These are phyloP conservation scores for Sclerotinia sclerotiorum DNA, from an alignment of 2,329 filamentous ascomycete genomes.

Conservation along the genomic window DNA sequence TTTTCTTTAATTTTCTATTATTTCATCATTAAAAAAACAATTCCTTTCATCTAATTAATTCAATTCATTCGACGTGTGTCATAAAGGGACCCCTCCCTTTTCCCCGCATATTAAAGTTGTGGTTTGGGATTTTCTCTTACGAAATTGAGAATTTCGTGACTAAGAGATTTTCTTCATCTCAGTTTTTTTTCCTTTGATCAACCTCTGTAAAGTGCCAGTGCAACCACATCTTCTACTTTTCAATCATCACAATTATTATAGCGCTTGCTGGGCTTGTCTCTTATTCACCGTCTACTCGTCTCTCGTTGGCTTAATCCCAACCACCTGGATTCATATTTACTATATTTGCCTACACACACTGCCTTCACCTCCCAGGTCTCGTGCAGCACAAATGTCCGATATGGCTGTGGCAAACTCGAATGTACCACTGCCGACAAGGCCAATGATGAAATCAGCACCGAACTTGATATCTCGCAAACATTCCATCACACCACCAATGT, in stretches of 20 bases:
- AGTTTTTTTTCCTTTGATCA: conserved; percentile 20
- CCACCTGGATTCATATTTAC: conserved; percentile 11
- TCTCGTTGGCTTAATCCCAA: conserved; percentile 7
- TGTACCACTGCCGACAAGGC: conserved; percentile 16
- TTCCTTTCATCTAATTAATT: conserved; percentile 6
- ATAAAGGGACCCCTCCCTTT: conserved; percentile 14
- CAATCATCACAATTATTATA: not conserved
- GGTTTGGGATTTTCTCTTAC: conserved; percentile 17
- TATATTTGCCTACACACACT: not conserved
- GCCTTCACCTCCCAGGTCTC: conserved; percentile 11
- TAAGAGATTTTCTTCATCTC: conserved; percentile 19
- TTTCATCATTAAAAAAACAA: not conserved
- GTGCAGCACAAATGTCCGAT: not conserved
- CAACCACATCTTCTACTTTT: conserved; percentile 4
- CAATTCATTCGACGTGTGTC: not conserved
- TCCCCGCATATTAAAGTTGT: conserved; percentile 19
- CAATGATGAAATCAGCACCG: conserved; percentile 19
- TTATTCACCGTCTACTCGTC: conserved; percentile 19
- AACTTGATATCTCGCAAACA: conserved; percentile 16
- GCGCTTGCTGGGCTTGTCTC: not conserved
- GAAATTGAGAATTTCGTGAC: conserved; percentile 20
- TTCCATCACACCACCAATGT: conserved; percentile 27
- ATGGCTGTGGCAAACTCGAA: conserved; percentile 22
- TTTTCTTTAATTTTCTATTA: not conserved
- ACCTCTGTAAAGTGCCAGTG: conserved; percentile 20